phyloP scores from a whole-genome alignment of 805 yeast species.

The Schwanniomyces polymorphus region DNA sequence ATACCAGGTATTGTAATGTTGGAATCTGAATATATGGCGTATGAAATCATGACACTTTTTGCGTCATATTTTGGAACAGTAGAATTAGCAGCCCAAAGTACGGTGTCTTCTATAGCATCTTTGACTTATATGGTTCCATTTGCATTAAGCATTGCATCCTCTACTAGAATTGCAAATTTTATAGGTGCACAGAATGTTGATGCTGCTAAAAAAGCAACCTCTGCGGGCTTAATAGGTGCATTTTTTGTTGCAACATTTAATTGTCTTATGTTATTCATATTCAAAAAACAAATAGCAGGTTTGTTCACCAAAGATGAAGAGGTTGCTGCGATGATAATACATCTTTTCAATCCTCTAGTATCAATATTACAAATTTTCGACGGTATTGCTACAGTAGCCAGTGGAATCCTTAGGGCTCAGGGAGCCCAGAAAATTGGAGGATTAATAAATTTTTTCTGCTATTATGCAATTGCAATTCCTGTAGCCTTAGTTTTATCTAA shows the following conservation, averaged over 20 bases:
- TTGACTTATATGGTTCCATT: conserved; percentile 47
- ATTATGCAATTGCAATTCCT: conserved; percentile 72
- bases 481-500: conserved; percentile 57
- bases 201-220: conserved; percentile 37
- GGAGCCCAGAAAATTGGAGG: conserved; percentile 79
- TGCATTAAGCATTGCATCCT: conserved; percentile 45
- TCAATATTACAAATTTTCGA: conserved; percentile 69
- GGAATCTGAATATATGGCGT: conserved; percentile 46
- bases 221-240: conserved; percentile 29
- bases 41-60: conserved; percentile 46
- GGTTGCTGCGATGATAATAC: conserved; percentile 52
- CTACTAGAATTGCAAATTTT: conserved; percentile 46
- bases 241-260: conserved; percentile 34
- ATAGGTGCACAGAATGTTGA: conserved; percentile 42
- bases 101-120: conserved; percentile 47
- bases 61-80: conserved; percentile 50
- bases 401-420: conserved; percentile 73
- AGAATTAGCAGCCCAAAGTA: conserved; percentile 52
- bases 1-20: conserved; percentile 47
- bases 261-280: conserved; percentile 45
- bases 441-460: conserved; percentile 62
- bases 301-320: conserved; percentile 63
- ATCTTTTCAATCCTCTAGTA: conserved; percentile 58
- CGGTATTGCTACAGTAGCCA: conserved; percentile 67
- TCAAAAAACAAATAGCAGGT: conserved; percentile 50